Evolutionary conservation across 2,329 filamentous ascomycete species (phyloP), one percentile per base, ranked within the genome.

Genomic region (Neoascochyta sp.): DNA sequence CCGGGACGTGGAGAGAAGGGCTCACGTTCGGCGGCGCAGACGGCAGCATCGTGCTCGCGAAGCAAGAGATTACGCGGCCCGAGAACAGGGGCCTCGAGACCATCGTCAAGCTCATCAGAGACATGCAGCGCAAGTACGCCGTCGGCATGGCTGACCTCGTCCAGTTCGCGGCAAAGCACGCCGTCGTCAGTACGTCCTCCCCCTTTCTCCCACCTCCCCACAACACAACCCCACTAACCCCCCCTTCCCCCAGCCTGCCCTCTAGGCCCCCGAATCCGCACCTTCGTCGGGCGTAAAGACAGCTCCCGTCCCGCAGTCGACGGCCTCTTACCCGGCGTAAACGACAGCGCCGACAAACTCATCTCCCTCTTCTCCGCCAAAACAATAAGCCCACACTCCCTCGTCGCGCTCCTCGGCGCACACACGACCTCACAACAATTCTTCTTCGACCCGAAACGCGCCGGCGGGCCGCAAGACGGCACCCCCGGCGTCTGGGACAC

Each of bases 101-200:
- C 7, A 47, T 54, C 18, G 38, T 46, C 12, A 24, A 29, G 0
- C 22, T 27, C 9, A 25, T 45, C 6, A 27, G 22, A 9, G 17
- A 19, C 11, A 36, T 36, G 34, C 23, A 44, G 11, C 31, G 19
- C 27, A 24, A 39, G 13, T 60, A 48, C 31, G 49, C 43, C 11
- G 52, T 63, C 16, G 45, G 50, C 11, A 53, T 59, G 42, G 59
- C 48, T 6, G 58, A 62, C 17, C 30, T 61, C 23, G 55, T 62
- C 17, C 57, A 61, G 24, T 56, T 56, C 24, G 50, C 42, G 4
- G 52, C 51, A 1, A 54, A 40, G 15, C 50, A 57, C 16, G 57
- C 57, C 11, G 47, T 49, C 1, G 54, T 62, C 5, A 48, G 33
- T 36, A 40, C 13, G 32, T 27, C 4, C 8, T 7, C 22, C 17